Base-by-base conservation (phyloP, 371 early-diverging fungal species). In the Dichotomocladium elegans region DNA sequence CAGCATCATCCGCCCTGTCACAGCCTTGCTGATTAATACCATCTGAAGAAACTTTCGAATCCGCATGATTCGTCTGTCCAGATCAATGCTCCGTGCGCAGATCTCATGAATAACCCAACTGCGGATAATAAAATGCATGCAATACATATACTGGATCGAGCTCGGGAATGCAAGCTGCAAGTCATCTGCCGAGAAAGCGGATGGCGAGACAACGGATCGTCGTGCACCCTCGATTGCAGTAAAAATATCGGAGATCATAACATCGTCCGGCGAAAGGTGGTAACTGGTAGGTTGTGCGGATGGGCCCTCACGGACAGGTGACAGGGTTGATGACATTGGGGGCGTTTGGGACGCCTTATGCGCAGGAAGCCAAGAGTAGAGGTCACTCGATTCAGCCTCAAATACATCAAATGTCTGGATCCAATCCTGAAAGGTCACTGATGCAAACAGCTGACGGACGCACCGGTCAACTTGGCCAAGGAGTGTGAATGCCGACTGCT, bases 101-200 rank as follows among this genome's bases (percentile, higher is more conserved):
- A 90, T 71, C 57, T 89, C 85, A 2, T 72, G 58, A 30, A 87
- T 86, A 8, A 83, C 83, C 90, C 90, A 91, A 15, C 80, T 81
- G 10, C 88, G 83, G 37, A 91, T 84, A 24, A 77, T 68, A 54
- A 83, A 84, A 50, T 90, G 89, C 58, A 88, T 74, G 51, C 77
- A 82, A 51, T 85, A 82, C 31, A 90, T 59, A 37, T 79, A 74
- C 35, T 89, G 88, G 24, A 91, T 85, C 33, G 85, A 77, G 22
- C 82, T 68, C 5, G 91, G 91, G 24, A 91, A 69, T 3, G 81
- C 77, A 29, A 72, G 62, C 17, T 85, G 54, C 5, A 90, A 55
- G 24, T 79, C 73, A 31, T 76, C 73, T 12, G 67, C 67, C 0
- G 71, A 61, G 42, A 65, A 68, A 1, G 71, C 66, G 7, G 67